These are phyloP conservation scores for Fusarium irregulare DNA, from an alignment of 2,329 filamentous ascomycete species.

Conservation along the genomic window DNA sequence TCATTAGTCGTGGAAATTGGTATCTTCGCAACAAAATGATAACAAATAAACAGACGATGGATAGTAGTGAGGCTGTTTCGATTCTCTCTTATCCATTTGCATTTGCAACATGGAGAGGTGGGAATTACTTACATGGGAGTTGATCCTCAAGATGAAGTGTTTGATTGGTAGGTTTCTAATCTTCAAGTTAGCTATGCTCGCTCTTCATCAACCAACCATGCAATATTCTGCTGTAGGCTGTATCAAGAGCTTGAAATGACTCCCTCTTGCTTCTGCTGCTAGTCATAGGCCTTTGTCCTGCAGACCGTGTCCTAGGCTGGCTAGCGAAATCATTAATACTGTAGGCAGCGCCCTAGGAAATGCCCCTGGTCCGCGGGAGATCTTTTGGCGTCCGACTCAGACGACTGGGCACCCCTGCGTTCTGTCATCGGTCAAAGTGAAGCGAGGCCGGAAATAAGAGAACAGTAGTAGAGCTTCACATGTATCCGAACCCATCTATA, in stretches of 20 bases:
- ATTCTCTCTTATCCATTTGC: neutral
- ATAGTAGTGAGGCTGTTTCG: neutral
- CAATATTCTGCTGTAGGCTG: neutral
- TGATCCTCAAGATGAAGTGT: neutral
- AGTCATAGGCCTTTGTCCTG: neutral
- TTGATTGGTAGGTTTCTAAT: neutral
- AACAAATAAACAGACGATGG: neutral
- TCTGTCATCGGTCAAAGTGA: conserved; percentile 7
- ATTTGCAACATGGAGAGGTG: neutral
- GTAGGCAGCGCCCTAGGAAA: neutral
- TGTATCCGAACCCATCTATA: neutral
- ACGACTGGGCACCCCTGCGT: conserved; percentile 12
- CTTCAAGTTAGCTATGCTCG: neutral
- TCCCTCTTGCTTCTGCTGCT: neutral
- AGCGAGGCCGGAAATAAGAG: conserved; percentile 5
- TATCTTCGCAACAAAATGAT: neutral
- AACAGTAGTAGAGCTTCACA: neutral
- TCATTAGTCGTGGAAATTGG: neutral
- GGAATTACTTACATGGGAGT: conserved; percentile 1
- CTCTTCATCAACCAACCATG: neutral
- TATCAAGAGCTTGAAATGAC: neutral
- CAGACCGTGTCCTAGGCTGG: neutral
- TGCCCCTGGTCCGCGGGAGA: conserved; percentile 15
- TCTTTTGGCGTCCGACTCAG: conserved; percentile 7
- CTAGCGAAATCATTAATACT: neutral